Evolutionary conservation across 352 stramenopile species (phyloP).

Genomic region (Pythium oligandrum): DNA sequence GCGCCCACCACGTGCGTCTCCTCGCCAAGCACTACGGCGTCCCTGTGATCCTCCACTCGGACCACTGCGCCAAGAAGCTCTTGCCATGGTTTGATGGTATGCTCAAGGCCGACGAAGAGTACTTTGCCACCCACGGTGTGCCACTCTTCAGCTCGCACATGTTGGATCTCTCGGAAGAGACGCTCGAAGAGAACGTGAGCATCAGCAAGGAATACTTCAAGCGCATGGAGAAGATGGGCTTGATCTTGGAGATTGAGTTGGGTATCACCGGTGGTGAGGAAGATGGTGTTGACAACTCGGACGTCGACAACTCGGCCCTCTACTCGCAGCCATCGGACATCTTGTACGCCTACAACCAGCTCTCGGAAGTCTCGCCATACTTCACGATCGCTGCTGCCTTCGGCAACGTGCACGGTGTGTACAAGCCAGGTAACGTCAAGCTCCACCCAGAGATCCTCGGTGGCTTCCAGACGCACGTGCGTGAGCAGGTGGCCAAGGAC

Average conservation of each 20-base stretch:
- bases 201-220: constrained; percentile 98
- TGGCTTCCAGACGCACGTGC: constrained; percentile 92
- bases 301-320: constrained; percentile 92
- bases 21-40: constrained; percentile 97
- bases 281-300: constrained; percentile 97
- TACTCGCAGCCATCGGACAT: constrained; percentile 94
- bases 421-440: constrained; percentile 98
- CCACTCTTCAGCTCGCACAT: constrained; percentile 98
- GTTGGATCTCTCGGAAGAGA: constrained; percentile 98
- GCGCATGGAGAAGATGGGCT: constrained; percentile 94
- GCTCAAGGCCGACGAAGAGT: constrained; percentile 93
- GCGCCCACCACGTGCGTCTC: constrained; percentile 94
- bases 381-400: constrained; percentile 97
- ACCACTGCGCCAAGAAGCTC: constrained; percentile 98
- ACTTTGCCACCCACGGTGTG: constrained; percentile 93
- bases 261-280: constrained; percentile 98
- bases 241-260: constrained; percentile 98
- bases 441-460: constrained; percentile 96
- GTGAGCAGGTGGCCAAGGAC: constrained; percentile 56
- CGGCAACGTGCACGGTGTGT: constrained; percentile 98
- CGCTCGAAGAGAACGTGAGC: constrained; percentile 97
- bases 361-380: constrained; percentile 86
- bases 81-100: constrained; percentile 98
- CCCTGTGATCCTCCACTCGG: constrained; percentile 97
- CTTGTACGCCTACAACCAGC: constrained; percentile 93